Base-by-base conservation (phyloP, 495 filamentous ascomycete genomes). In the Glarea lozoyensis region DNA sequence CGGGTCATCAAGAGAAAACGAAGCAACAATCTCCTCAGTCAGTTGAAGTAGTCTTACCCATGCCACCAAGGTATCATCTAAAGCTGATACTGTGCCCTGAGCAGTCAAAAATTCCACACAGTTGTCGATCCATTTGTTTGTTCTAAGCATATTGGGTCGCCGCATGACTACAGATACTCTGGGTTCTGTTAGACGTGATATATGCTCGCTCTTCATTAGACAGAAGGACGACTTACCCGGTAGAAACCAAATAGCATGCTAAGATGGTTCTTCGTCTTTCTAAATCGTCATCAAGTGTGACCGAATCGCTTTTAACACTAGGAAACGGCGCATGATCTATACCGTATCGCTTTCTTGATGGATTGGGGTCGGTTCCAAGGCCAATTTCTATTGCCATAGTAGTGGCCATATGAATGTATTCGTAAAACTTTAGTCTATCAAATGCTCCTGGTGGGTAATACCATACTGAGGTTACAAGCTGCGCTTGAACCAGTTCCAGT, bases 321-420 rank as follows among this genome's bases (percentile, higher is more conserved):
- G 37, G 52, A 41, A 44, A 16, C 38, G 59, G 15, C 55, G 52
- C 23, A 48, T 52, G 4, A 54, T 45, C 2, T 49, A 51, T 45
- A 60, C 66, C 31, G 51, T 65, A 20, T 57, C 69, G 18, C 11
- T 29, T 41, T 52, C 47, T 55, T 17, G 30, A 51, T 34, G 23
- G 42, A 41, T 53, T 54, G 16, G 52, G 56, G 44, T 62, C 60
- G 9, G 39, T 50, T 13, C 50, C 54, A 17, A 73, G 56, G 1
- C 71, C 70, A 27, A 76, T 68, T 43, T 75, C 71, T 46, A 74
- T 45, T 1, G 67, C 70, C 71, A 75, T 76, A 3, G 65, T 69
- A 15, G 65, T 64, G 10, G 70, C 70, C 46, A 76, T 72, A 33
- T 74, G 69, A 3, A 69, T 66, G 42, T 72, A 73, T 52, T 76